Percentiles rank a stretch among this genome's conserved stretches.
phyloP scores from a whole-genome alignment of 2,329 filamentous ascomycete genomes.

The Fusarium mundagurra region DNA sequence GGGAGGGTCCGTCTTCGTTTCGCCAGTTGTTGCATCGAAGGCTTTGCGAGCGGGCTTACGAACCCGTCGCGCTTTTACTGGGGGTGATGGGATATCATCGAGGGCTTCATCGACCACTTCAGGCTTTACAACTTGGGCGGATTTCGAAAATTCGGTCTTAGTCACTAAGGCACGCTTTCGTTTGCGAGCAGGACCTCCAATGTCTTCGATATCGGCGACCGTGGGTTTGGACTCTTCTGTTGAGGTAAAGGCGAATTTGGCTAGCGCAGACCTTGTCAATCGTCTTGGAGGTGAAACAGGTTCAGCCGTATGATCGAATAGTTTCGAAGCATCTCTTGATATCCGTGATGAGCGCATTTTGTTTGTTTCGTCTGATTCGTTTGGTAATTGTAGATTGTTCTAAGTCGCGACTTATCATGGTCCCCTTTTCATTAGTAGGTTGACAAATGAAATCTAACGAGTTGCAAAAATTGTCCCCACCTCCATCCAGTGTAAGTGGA shows the following conservation, averaged over 20 bases:
- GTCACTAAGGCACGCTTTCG: conserved; percentile 41
- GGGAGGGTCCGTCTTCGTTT: conserved; percentile 65
- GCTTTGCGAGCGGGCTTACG: conserved; percentile 60
- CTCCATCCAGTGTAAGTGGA: conserved; percentile 6
- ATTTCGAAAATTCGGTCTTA: conserved; percentile 20
- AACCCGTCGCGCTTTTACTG: conserved; percentile 44
- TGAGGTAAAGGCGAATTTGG: conserved; percentile 56
- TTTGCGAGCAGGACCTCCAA: conserved; percentile 47
- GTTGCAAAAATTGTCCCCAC: conserved; percentile 18
- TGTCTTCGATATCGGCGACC: conserved; percentile 67
- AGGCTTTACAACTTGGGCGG: conserved; percentile 49
- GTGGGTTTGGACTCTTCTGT: conserved; percentile 36
- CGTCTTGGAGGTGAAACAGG: conserved; percentile 52
- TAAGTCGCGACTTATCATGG: conserved; percentile 15
- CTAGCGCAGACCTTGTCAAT: conserved; percentile 59
- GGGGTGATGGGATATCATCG: conserved; percentile 37
- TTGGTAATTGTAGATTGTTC: not conserved
- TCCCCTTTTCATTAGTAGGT: conserved; percentile 2
- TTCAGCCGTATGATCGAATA: conserved; percentile 54
- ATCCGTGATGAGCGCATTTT: conserved; percentile 67
- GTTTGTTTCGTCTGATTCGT: not conserved
- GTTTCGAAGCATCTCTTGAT: conserved; percentile 66
- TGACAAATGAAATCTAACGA: conserved; percentile 8
- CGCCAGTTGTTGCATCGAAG: conserved; percentile 53
- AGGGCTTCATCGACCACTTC: conserved; percentile 48